Percentiles rank a stretch among this genome's conserved stretches.
Conservation (phyloP, 768 basidiomycete genomes). For the Tricholoma flavovirens region DNA sequence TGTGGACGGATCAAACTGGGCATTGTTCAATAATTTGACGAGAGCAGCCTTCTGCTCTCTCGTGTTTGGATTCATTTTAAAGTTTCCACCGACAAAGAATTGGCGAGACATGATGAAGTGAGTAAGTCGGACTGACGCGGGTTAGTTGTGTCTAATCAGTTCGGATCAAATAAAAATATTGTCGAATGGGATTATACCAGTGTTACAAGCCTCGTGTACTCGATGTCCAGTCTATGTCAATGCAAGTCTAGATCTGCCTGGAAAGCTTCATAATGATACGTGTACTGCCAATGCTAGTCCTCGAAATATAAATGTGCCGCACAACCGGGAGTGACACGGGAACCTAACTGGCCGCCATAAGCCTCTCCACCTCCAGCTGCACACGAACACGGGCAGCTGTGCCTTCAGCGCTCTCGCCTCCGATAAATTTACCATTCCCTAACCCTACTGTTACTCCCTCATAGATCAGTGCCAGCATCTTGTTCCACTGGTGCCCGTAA, state of each 20-base stretch:
- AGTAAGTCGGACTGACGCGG: neutral
- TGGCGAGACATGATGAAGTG: conserved; percentile 56
- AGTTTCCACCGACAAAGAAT: conserved; percentile 97
- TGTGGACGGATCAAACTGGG: conserved; percentile 67
- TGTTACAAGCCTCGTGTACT: too few species aligned
- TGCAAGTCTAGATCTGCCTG: too few species aligned
- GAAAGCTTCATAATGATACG: too few species aligned
- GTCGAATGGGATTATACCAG: too few species aligned
- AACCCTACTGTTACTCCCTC: conserved; percentile 55
- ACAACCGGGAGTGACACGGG: neutral
- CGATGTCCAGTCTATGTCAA: too few species aligned
- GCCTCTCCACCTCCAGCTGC: conserved; percentile 60
- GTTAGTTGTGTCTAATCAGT: too few species aligned
- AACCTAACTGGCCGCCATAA: conserved; percentile 27
- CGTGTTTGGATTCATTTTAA: conserved; percentile 91
- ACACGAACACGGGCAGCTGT: conserved; percentile 59
- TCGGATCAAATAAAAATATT: too few species aligned
- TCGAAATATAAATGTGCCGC: neutral
- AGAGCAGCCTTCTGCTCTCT: conserved; percentile 60
- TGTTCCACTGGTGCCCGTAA: conserved; percentile 79
- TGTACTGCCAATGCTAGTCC: too few species aligned
- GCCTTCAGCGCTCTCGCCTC: conserved; percentile 56
- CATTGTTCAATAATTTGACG: conserved; percentile 67
- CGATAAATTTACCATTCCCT: conserved; percentile 42
- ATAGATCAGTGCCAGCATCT: conserved; percentile 61